These are phyloP conservation scores for Kuraishia molischiana DNA, from an alignment of 805 yeast genomes.

Conservation along the genomic window DNA sequence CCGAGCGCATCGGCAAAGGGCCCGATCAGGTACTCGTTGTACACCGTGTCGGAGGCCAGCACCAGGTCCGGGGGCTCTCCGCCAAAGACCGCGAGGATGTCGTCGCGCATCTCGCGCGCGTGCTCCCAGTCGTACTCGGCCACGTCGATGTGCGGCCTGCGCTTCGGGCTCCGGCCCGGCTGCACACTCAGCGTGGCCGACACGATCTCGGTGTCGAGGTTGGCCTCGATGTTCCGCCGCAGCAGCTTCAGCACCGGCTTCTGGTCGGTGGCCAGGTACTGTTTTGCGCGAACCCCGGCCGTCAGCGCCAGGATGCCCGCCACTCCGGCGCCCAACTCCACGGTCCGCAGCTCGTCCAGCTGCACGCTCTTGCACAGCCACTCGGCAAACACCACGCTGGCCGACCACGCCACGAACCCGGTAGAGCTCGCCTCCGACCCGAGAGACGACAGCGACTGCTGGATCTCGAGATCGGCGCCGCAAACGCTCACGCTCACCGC, in stretches of 20 bases:
- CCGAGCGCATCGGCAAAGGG: slow-evolving; percentile 34
- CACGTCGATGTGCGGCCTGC: slow-evolving; percentile 26
- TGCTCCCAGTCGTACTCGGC: slow-evolving; percentile 57
- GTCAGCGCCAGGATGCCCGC: slow-evolving; percentile 39
- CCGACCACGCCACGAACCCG: slow-evolving; percentile 57
- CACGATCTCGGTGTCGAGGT: slow-evolving; percentile 15
- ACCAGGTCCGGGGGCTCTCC: slow-evolving; percentile 30
- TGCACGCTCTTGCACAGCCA: slow-evolving; percentile 28
- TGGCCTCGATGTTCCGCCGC: slow-evolving; percentile 32
- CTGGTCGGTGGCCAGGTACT: slow-evolving; percentile 52
- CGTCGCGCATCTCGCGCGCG: slow-evolving; percentile 22
- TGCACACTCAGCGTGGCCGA: slow-evolving; percentile 13
- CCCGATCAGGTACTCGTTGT: slow-evolving; percentile 49
- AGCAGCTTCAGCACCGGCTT: slow-evolving; percentile 40
- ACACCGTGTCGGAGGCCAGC: slow-evolving; percentile 57
- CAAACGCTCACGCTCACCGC: background rate
- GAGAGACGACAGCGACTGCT: slow-evolving; percentile 1
- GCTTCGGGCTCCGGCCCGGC: background rate
- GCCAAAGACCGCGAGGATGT: slow-evolving; percentile 2
- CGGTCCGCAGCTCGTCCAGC: slow-evolving; percentile 17
- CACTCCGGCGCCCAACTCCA: slow-evolving; percentile 59
- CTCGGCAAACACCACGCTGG: slow-evolving; percentile 36
- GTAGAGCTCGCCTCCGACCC: slow-evolving; percentile 20
- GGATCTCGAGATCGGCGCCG: background rate
- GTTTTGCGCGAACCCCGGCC: slow-evolving; percentile 21